A percentile compares a stretch with the other conserved stretches of the same genome.
Evolutionary conservation across 345 rosid species (phyloP).

Genomic region (Citropsis articulata): DNA sequence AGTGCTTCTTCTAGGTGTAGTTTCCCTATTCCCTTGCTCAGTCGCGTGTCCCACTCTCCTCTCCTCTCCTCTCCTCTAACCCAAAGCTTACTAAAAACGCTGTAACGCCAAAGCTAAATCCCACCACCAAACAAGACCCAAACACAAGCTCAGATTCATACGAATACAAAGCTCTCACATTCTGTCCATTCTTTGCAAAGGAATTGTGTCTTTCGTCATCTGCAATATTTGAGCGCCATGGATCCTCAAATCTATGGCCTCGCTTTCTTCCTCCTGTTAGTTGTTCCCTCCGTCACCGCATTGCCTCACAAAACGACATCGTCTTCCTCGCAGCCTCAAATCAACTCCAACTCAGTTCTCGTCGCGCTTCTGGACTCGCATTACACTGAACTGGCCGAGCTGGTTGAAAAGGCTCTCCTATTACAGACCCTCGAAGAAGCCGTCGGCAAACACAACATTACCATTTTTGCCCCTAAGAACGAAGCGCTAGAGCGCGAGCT

Average conservation of each 20-base stretch:
- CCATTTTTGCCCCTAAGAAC: conserved; percentile 90
- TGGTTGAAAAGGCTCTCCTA: conserved; percentile 88
- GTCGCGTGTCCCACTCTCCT: conserved; percentile 14
- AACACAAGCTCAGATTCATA: too few relatives aligned
- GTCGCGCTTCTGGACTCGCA: conserved; percentile 95
- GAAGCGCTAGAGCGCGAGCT: conserved; percentile 81
- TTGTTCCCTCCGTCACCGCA: conserved; percentile 24
- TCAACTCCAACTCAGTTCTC: conserved; percentile 91
- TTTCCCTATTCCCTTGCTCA: too few relatives aligned
- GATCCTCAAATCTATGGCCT: conserved; percentile 41
- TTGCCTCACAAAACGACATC: conserved; percentile 40
- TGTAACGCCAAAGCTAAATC: not conserved
- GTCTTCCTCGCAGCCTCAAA: conserved; percentile 38
- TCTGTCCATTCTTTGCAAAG: not conserved
- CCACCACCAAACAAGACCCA: not conserved
- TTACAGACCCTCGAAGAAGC: conserved; percentile 83
- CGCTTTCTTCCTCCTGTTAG: not conserved
- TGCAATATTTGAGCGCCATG: conserved; percentile 41
- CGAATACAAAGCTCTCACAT: not conserved
- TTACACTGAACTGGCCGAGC: conserved; percentile 87
- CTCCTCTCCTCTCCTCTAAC: not conserved
- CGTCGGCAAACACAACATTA: conserved; percentile 76
- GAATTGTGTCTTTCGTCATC: too few relatives aligned
- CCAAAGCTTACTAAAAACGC: not conserved
- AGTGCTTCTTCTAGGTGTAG: conserved; percentile 7